Evolutionary conservation across 257 asterid species (phyloP).

Genomic region (Solanum neorickii): DNA sequence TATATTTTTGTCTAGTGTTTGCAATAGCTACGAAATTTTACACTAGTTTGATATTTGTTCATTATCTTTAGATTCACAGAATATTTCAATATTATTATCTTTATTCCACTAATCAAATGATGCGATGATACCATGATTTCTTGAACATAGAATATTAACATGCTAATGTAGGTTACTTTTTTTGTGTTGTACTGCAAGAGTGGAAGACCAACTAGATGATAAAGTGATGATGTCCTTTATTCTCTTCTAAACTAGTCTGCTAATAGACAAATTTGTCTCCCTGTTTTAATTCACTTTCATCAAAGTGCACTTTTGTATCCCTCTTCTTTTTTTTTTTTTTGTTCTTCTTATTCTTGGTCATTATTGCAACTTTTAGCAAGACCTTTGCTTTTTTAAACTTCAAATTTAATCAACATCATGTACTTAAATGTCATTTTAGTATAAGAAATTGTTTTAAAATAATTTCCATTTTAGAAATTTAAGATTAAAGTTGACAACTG

Average conservation of each 20-base stretch:
- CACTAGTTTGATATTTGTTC: background rate
- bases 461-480: background rate
- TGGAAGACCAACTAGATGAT: background rate
- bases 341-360: background rate
- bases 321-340: background rate
- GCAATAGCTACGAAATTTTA: background rate
- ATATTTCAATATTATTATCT: too few species aligned
- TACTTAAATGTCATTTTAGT: background rate
- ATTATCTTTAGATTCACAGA: background rate
- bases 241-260: background rate
- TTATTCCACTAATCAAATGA: background rate
- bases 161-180: background rate
- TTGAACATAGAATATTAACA: background rate
- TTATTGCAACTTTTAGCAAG: background rate
- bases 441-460: too few species aligned
- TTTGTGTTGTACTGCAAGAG: background rate
- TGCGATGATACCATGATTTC: background rate
- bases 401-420: background rate
- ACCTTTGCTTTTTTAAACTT: background rate
- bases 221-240: background rate
- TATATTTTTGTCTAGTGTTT: too few species aligned
- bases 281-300: background rate
- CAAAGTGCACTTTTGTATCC: background rate
- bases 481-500: background rate
- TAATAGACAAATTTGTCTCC: background rate